Conservation (phyloP, 371 early-diverging fungal genomes). For the Mucor velutinosus region DNA sequence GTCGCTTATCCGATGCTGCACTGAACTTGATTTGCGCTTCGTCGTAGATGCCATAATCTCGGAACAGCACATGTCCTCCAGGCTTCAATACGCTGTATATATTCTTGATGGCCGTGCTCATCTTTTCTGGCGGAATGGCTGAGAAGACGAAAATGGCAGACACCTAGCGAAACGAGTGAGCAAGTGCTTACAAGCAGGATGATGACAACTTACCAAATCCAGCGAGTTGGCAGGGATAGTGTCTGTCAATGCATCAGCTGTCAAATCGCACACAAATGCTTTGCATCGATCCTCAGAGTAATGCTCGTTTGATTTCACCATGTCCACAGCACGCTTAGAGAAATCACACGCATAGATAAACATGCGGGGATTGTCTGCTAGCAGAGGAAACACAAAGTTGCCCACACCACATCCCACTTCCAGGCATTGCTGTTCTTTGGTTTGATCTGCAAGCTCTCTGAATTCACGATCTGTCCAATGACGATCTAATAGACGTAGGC, state of each 20-base stretch:
- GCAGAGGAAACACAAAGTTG: slow-evolving; percentile 91
- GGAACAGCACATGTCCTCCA: slow-evolving; percentile 79
- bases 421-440: slow-evolving; percentile 35
- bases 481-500: slow-evolving; percentile 57
- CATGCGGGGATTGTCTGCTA: slow-evolving; percentile 74
- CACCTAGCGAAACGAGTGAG: slow-evolving; percentile 28
- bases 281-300: slow-evolving; percentile 68
- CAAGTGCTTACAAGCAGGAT: neutral
- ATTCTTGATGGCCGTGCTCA: slow-evolving; percentile 67
- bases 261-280: slow-evolving; percentile 87
- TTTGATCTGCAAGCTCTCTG: slow-evolving; percentile 65
- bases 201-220: slow-evolving; percentile 54
- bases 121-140: slow-evolving; percentile 84
- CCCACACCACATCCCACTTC: slow-evolving; percentile 97
- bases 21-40: slow-evolving; percentile 89
- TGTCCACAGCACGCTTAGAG: slow-evolving; percentile 75
- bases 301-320: slow-evolving; percentile 70
- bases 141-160: slow-evolving; percentile 86
- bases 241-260: slow-evolving; percentile 63
- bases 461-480: slow-evolving; percentile 97
- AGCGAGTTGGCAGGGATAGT: slow-evolving; percentile 66
- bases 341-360: slow-evolving; percentile 87
- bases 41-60: slow-evolving; percentile 91
- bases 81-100: slow-evolving; percentile 69
- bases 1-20: slow-evolving; percentile 62